These are phyloP conservation scores for Chytriomyces confervae DNA, from an alignment of 192 early-diverging fungal genomes.

Conservation along the genomic window DNA sequence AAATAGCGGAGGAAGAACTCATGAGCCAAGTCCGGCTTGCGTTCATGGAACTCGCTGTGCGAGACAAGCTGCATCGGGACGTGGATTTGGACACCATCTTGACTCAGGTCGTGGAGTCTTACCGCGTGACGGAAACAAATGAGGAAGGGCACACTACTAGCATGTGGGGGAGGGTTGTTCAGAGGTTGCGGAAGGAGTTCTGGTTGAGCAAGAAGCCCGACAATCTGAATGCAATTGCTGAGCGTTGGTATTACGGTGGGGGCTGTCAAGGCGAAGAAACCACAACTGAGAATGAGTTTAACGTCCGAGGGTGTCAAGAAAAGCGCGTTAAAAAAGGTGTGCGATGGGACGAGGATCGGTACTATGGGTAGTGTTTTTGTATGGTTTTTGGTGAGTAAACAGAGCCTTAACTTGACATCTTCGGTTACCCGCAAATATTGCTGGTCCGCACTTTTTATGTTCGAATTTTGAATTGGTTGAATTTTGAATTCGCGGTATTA, in stretches of 20 bases:
- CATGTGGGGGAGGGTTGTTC: neutral
- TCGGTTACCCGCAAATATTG: no score
- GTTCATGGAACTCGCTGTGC: constrained; percentile 9
- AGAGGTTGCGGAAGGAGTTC: constrained; percentile 24
- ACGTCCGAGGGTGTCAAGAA: neutral
- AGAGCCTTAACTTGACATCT: no score
- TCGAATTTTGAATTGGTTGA: no score
- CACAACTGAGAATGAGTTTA: neutral
- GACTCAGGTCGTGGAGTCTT: constrained; percentile 13
- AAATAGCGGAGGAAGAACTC: neutral
- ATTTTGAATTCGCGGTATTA: no score
- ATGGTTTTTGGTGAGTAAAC: no score
- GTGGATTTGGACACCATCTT: constrained; percentile 7
- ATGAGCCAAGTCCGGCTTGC: constrained; percentile 9
- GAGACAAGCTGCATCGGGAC: constrained; percentile 12
- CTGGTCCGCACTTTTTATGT: no score
- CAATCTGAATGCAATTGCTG: neutral
- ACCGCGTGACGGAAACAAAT: neutral
- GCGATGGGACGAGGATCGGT: constrained; percentile 22
- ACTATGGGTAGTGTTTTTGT: neutral
- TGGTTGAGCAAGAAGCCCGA: constrained; percentile 23
- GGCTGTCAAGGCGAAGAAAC: neutral
- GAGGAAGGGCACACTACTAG: neutral
- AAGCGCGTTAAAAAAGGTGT: constrained; percentile 5
- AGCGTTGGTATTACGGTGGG: neutral